Evolutionary conservation across 352 stramenopile species (phyloP).

Genomic region (Globisporangium takayamanum): DNA sequence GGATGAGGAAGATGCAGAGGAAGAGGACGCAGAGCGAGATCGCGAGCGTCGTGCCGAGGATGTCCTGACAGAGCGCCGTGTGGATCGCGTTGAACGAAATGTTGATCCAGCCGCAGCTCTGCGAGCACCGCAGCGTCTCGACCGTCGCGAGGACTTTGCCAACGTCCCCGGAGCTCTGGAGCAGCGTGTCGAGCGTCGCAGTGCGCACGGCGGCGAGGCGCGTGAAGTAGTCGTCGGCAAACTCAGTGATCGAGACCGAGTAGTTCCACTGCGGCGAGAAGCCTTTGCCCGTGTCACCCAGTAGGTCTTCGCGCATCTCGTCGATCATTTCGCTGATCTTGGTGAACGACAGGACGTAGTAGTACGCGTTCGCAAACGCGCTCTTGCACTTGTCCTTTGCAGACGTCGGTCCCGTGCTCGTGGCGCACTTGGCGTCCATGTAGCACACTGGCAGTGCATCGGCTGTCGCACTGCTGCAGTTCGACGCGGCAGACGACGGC

Average conservation of each 20-base stretch:
- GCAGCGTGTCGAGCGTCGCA: slow-evolving; percentile 30
- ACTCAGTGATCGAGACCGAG: slow-evolving; percentile 55
- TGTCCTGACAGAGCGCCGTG: slow-evolving; percentile 59
- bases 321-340: slow-evolving; percentile 53
- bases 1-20: slow-evolving; percentile 65
- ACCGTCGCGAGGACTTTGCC: slow-evolving; percentile 46
- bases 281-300: slow-evolving; percentile 52
- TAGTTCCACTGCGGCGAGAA: slow-evolving; percentile 64
- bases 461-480: slow-evolving; percentile 22
- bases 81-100: slow-evolving; percentile 77
- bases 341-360: slow-evolving; percentile 53
- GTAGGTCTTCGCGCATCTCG: slow-evolving; percentile 67
- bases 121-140: slow-evolving; percentile 59
- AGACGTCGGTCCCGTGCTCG: slow-evolving; percentile 4
- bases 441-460: slow-evolving; percentile 52
- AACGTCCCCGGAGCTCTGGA: slow-evolving; percentile 38
- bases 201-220: slow-evolving; percentile 39
- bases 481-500: slow-evolving; percentile 6
- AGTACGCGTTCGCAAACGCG: slow-evolving; percentile 46
- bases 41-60: slow-evolving; percentile 69
- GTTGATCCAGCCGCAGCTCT: slow-evolving; percentile 79
- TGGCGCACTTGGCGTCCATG: slow-evolving; percentile 48
- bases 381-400: slow-evolving; percentile 37
- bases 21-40: slow-evolving; percentile 78
- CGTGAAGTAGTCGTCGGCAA: slow-evolving; percentile 48